Conservation (phyloP, 192 early-diverging fungal species). For the Backusella tuberculispora region DNA sequence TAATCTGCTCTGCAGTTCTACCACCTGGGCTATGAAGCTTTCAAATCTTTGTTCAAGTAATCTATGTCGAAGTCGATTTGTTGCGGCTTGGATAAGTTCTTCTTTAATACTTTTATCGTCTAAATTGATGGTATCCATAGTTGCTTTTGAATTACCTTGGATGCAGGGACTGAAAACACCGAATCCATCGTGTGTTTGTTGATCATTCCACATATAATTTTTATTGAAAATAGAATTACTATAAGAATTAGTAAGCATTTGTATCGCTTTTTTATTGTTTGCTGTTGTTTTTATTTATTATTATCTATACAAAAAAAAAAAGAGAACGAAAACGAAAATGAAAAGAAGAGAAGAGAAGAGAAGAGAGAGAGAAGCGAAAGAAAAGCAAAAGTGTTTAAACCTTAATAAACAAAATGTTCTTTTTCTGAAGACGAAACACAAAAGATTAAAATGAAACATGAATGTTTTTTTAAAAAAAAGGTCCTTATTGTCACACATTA, state of each 20-base stretch:
- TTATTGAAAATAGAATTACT: neutral
- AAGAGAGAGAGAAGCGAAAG: neutral
- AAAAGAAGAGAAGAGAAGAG: neutral
- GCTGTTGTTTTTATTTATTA: neutral
- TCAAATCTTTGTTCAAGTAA: slow-evolving; percentile 6
- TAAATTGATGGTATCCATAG: neutral
- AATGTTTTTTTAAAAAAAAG: neutral
- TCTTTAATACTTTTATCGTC: neutral
- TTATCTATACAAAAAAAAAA: neutral
- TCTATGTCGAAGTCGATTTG: slow-evolving; percentile 12
- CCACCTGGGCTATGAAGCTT: neutral
- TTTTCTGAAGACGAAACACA: neutral
- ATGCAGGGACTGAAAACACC: neutral
- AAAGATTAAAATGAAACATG: neutral
- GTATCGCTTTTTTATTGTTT: neutral
- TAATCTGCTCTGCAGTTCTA: slow-evolving; percentile 14
- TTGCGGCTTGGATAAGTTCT: slow-evolving; percentile 8
- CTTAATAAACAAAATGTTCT: neutral
- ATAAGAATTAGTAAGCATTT: slow-evolving; percentile 3
- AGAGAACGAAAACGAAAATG: neutral
- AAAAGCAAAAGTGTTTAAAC: neutral
- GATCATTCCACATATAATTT: neutral
- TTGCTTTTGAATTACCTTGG: neutral
- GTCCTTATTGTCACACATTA: neutral
- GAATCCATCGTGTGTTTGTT: neutral